phyloP scores from a whole-genome alignment of 1,284 basidiomycete genomes.

The Termitomyces sp. region DNA sequence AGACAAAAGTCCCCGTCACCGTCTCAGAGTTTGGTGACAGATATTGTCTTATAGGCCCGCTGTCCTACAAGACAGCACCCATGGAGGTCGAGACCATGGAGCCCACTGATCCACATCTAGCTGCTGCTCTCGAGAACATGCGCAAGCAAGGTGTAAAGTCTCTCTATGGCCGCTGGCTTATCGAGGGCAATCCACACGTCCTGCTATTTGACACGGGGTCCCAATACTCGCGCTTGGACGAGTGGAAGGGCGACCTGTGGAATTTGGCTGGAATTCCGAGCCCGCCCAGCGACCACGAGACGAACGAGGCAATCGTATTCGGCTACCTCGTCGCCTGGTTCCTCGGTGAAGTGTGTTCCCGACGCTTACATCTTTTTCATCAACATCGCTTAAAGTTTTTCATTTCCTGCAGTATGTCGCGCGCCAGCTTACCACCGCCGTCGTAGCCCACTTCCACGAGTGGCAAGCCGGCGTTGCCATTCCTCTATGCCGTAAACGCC shows the following conservation, averaged over 20 bases:
- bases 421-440: constrained; percentile 75
- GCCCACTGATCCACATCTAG: constrained; percentile 70
- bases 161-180: constrained; percentile 96
- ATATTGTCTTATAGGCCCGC: constrained; percentile 90
- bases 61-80: constrained; percentile 96
- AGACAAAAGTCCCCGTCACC: constrained; percentile 98
- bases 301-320: constrained; percentile 98
- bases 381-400: constrained; percentile 13
- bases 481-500: constrained; percentile 91
- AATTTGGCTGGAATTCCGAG: constrained; percentile 96
- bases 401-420: constrained; percentile 60
- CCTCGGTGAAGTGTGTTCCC: constrained; percentile 79
- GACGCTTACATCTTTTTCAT: constrained; percentile 10
- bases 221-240: constrained; percentile 85
- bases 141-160: constrained; percentile 86
- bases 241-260: constrained; percentile 99
- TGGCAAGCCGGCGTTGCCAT: constrained; percentile 99
- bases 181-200: constrained; percentile 92
- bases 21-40: constrained; percentile 89
- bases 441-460: constrained; percentile 98
- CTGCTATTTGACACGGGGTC: constrained; percentile 94
- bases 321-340: constrained; percentile 99
- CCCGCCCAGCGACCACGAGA: constrained; percentile 94
- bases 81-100: constrained; percentile 98
- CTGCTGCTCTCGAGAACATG: constrained; percentile 72